phyloP scores from a whole-genome alignment of 2,329 filamentous ascomycete genomes.

The Cordyceps farinosa region DNA sequence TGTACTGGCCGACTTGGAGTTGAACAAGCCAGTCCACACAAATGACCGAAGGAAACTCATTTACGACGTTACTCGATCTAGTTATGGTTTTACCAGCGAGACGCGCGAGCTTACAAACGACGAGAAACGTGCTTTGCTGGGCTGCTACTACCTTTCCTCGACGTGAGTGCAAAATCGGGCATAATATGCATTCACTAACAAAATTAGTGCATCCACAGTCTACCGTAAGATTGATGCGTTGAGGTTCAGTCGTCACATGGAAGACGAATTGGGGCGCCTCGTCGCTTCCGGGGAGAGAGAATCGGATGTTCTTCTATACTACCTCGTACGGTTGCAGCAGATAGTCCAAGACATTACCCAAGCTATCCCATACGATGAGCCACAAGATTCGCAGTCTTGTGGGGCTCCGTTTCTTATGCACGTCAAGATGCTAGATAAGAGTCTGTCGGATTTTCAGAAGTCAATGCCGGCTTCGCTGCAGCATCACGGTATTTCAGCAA shows the following conservation, averaged over 20 bases:
- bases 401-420: slow-evolving; percentile 7
- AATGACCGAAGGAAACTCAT: slow-evolving; percentile 14
- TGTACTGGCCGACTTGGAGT: slow-evolving; percentile 6
- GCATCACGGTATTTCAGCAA: neutral
- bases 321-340: slow-evolving; percentile 7
- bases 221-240: slow-evolving; percentile 14
- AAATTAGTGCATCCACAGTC: neutral
- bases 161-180: neutral
- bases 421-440: slow-evolving; percentile 6
- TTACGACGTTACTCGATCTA: slow-evolving; percentile 3
- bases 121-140: slow-evolving; percentile 9
- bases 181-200: neutral
- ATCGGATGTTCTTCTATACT: slow-evolving; percentile 1
- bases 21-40: slow-evolving; percentile 11
- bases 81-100: slow-evolving; percentile 13
- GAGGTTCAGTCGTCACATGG: slow-evolving; percentile 2
- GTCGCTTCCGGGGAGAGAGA: neutral
- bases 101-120: slow-evolving; percentile 3
- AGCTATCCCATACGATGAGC: slow-evolving; percentile 13
- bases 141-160: slow-evolving; percentile 14
- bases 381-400: neutral
- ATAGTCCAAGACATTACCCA: slow-evolving; percentile 14
- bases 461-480: neutral
- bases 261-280: neutral
- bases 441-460: slow-evolving; percentile 1